phyloP scores from a whole-genome alignment of 345 rosid genomes.

The Anacardium occidentale region DNA sequence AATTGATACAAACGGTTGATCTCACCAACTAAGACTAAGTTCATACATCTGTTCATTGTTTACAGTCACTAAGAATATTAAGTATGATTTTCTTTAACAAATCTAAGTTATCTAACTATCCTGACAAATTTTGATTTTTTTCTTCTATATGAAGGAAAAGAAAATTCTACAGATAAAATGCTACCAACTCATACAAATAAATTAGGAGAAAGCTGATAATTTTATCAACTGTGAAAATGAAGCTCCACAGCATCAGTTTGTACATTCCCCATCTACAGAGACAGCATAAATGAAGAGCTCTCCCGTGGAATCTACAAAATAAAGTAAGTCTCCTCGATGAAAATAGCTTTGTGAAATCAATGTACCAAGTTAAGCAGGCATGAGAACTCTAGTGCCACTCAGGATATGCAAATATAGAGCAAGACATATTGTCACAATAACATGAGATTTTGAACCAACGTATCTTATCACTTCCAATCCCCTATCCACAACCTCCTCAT shows the following conservation, averaged over 20 bases:
- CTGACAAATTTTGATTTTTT: background rate
- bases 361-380: slow-evolving; percentile 40
- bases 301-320: slow-evolving; percentile 2
- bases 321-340: slow-evolving; percentile 12
- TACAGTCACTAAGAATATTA: background rate
- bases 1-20: background rate
- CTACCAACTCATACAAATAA: background rate
- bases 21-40: background rate
- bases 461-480: slow-evolving; percentile 72
- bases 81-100: background rate
- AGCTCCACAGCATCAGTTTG: background rate
- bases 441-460: slow-evolving; percentile 66
- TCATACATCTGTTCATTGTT: background rate
- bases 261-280: slow-evolving; percentile 12
- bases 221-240: background rate
- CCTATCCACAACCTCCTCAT: slow-evolving; percentile 56
- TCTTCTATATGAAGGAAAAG: background rate
- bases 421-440: slow-evolving; percentile 69
- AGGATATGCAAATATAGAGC: slow-evolving; percentile 73
- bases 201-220: slow-evolving; percentile 9
- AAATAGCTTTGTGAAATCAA: background rate
- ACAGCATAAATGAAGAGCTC: slow-evolving; percentile 10
- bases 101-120: background rate
- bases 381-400: slow-evolving; percentile 42
- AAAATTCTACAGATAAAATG: too few species aligned